These are phyloP conservation scores for Aspergillus affinis DNA, from an alignment of 495 filamentous ascomycete genomes.

Conservation along the genomic window DNA sequence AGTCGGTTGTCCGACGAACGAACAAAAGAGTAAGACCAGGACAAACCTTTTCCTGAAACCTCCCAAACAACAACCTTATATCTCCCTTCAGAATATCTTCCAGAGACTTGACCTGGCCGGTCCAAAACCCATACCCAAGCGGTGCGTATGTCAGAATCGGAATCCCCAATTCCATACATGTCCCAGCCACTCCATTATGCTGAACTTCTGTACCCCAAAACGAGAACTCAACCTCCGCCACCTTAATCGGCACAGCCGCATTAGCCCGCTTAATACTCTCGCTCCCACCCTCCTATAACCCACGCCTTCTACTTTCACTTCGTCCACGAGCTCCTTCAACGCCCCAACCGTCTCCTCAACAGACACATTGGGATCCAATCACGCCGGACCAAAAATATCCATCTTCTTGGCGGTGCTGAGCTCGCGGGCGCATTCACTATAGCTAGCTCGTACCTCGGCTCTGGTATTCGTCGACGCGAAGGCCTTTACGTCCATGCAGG, in stretches of 20 bases:
- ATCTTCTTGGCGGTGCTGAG: no score
- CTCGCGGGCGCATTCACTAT: no score
- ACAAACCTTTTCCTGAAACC: slow-evolving; percentile 49
- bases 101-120: slow-evolving; percentile 39
- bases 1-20: no score
- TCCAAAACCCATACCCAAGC: slow-evolving; percentile 43
- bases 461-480: no score
- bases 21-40: no score
- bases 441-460: no score
- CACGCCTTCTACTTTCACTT: no score
- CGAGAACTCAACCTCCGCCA: slow-evolving; percentile 19
- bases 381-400: no score
- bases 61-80: slow-evolving; percentile 38
- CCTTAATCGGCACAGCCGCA: not conserved
- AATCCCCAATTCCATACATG: slow-evolving; percentile 61
- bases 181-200: slow-evolving; percentile 62
- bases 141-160: slow-evolving; percentile 63
- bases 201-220: slow-evolving; percentile 47
- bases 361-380: no score
- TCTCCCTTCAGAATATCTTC: slow-evolving; percentile 12
- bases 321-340: no score
- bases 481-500: no score
- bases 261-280: not conserved
- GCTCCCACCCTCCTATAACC: not conserved
- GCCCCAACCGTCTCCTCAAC: no score